Base-by-base conservation (phyloP, 2,329 filamentous ascomycete species). In the Pseudopyricularia javanii region DNA sequence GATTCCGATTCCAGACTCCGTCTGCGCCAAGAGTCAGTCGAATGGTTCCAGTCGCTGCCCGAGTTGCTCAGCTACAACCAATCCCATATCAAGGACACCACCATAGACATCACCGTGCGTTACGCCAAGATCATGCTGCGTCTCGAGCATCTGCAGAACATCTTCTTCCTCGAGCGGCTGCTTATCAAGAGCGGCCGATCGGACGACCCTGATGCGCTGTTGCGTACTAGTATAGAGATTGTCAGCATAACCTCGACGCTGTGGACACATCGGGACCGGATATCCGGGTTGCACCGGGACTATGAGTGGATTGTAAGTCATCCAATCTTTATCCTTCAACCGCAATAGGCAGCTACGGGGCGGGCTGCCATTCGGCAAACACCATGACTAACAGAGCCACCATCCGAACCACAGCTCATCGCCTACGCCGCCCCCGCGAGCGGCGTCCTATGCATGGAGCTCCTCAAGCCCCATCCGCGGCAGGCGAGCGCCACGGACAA, bases 161-260 rank as follows among this genome's bases (percentile, higher is more conserved):
- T 78, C 3, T 82, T 84, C 54, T 71, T 83, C 9, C 65, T 82
- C 6, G 75, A 83, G 53, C 69, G 80, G 15, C 69, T 82, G 0
- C 63, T 83, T 77, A 75, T 17, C 62, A 64, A 3, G 66, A 20
- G 20, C 17, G 30, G 47, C 15, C 47, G 20, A 12, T n/a, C 32
- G 30, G 28, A 26, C 17, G n/a, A 9, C 26, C 28, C 30, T 15
- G 47, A 20, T 17, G 17, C 47, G 14, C 62, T 75, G 9, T 60
- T 77, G 7, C 61, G 68, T 1, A 67, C 71, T 22, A 74, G 73
- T 40, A 73, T 70, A 22, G 69, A 76, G 56, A 68, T 78, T 63
- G 70, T 76, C 1, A 66, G 68, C 1, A 58, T 72, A 11, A 74
- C 72, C 0, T 61, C 76, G 6, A 60, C 70, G 4, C 67, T 75